These are phyloP conservation scores for Rhizopogon roseolus DNA, from an alignment of 768 basidiomycete species.

Conservation along the genomic window DNA sequence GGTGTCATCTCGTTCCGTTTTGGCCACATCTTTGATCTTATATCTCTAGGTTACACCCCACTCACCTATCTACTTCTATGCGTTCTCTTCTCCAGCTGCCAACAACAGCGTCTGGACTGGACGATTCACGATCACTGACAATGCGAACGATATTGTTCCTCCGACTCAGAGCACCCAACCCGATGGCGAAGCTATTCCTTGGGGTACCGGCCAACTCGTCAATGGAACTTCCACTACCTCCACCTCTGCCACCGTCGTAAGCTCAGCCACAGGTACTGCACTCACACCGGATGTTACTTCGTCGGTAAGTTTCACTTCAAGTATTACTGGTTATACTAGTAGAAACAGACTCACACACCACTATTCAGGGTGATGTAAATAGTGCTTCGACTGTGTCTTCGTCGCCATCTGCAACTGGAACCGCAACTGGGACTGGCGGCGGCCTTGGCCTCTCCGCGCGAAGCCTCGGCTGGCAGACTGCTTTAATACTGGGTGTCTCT, in stretches of 20 bases:
- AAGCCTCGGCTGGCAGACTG: slow-evolving; percentile 9
- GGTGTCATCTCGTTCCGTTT: not conserved
- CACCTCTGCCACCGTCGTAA: slow-evolving; percentile 1
- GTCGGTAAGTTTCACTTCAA: slow-evolving; percentile 4
- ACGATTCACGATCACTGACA: slow-evolving; percentile 67
- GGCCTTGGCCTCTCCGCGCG: not conserved
- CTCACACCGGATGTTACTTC: not conserved
- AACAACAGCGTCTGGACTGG: slow-evolving; percentile 57
- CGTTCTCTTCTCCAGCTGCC: slow-evolving; percentile 50
- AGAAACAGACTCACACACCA: not conserved
- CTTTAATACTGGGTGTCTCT: slow-evolving; percentile 13
- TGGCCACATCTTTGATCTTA: not conserved
- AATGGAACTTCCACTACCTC: slow-evolving; percentile 34
- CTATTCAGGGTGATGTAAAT: not conserved
- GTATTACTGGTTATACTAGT: slow-evolving; percentile 1
- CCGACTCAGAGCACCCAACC: slow-evolving; percentile 54
- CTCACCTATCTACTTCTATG: slow-evolving; percentile 77
- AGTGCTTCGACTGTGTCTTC: not conserved
- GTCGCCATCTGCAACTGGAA: not conserved
- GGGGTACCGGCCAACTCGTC: slow-evolving; percentile 59
- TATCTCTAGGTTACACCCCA: slow-evolving; percentile 50
- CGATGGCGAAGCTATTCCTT: slow-evolving; percentile 45
- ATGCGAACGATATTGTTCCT: slow-evolving; percentile 38
- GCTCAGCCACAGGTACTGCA: not conserved
- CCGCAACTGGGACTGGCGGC: slow-evolving; percentile 4